Evolutionary conservation across 495 filamentous ascomycete genomes (phyloP).

Genomic region (Aspergillus funiculosus): DNA sequence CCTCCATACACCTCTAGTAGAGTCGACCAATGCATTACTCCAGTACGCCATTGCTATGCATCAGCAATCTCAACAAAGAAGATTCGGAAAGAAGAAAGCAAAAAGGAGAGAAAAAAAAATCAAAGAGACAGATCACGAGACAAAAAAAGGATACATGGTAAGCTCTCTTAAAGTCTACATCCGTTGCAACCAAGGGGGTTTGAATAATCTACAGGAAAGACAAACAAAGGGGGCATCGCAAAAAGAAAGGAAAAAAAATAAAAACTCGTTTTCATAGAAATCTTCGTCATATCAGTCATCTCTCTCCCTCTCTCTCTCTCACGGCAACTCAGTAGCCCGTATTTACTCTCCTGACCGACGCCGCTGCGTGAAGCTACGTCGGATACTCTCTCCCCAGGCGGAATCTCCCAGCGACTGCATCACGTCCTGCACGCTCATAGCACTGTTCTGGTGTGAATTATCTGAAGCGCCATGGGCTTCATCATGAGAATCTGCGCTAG

Average conservation of each 20-base stretch:
- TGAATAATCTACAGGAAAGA: no score
- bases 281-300: slow-evolving; percentile 14
- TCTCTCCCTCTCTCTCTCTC: neutral
- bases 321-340: neutral
- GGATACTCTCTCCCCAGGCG: slow-evolving; percentile 87
- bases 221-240: neutral
- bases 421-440: slow-evolving; percentile 71
- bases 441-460: slow-evolving; percentile 50
- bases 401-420: slow-evolving; percentile 78
- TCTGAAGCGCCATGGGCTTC: slow-evolving; percentile 15
- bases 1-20: no score
- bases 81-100: neutral
- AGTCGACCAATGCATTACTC: slow-evolving; percentile 4
- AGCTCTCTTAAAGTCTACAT: no score
- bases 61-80: neutral
- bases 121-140: no score
- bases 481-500: slow-evolving; percentile 17
- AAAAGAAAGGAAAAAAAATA: slow-evolving; percentile 10
- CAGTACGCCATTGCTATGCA: slow-evolving; percentile 13
- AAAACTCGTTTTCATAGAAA: neutral
- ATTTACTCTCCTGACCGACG: slow-evolving; percentile 30
- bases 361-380: slow-evolving; percentile 77
- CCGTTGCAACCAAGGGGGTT: neutral
- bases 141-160: neutral
- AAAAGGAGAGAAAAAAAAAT: neutral